Conservation (phyloP, 306 rosid species). For the Delonix regia region DNA sequence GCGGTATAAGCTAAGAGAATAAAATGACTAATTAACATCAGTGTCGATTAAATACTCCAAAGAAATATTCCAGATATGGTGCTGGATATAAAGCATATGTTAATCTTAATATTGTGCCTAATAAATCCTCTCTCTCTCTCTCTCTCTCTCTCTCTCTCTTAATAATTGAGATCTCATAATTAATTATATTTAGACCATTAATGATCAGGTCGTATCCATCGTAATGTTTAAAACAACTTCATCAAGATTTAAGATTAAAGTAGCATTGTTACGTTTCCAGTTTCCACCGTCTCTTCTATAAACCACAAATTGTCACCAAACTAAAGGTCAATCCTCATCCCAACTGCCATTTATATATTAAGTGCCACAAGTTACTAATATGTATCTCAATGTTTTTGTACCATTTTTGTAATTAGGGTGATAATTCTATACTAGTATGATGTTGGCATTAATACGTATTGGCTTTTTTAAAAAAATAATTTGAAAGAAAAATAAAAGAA, state of each 20-base stretch:
- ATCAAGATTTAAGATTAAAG: background rate
- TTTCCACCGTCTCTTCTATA: slow-evolving; percentile 1
- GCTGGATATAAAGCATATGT: too few species aligned
- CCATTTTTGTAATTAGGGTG: too few species aligned
- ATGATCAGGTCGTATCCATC: background rate
- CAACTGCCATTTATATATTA: background rate
- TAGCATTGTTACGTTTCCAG: background rate
- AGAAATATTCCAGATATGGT: background rate
- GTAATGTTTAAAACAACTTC: background rate
- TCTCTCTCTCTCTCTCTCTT: too few species aligned
- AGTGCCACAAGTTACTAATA: too few species aligned
- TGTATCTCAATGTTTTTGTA: too few species aligned
- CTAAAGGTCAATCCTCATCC: background rate
- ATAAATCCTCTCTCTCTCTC: background rate
- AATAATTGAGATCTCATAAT: background rate
- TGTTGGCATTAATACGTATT: background rate
- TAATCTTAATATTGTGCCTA: too few species aligned
- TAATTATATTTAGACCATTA: background rate
- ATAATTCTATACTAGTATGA: background rate
- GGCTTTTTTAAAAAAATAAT: background rate
- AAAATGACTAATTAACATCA: background rate
- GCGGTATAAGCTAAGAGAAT: background rate
- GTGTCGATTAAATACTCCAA: background rate
- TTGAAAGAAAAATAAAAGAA: background rate
- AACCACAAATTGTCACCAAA: background rate